Evolutionary conservation across 1,284 basidiomycete species (phyloP).

Genomic region (Leucoagaricus sp.): DNA sequence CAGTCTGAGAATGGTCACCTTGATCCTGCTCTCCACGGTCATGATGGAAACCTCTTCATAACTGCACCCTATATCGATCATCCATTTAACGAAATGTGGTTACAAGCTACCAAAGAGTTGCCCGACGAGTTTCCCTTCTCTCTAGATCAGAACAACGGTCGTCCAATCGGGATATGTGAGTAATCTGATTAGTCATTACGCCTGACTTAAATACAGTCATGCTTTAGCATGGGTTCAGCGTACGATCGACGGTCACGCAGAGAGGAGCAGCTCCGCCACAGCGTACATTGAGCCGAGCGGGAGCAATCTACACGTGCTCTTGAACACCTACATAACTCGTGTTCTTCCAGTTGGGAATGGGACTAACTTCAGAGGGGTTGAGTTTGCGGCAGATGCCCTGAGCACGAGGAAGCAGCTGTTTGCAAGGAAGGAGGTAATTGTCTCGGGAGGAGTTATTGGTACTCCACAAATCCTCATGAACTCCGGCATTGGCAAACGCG

Average conservation of each 20-base stretch:
- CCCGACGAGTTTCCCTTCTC: constrained; percentile 8
- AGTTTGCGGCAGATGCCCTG: constrained; percentile 6
- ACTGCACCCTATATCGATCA: constrained; percentile 21
- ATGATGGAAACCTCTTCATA: constrained; percentile 25
- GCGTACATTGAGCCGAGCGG: constrained; percentile 37
- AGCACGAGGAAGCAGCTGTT: background rate
- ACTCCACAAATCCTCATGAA: constrained; percentile 25
- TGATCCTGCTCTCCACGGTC: constrained; percentile 25
- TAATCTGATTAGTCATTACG: background rate
- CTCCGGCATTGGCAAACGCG: constrained; percentile 25
- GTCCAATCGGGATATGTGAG: constrained; percentile 14
- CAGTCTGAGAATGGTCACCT: constrained; percentile 23
- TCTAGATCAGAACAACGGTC: constrained; percentile 8
- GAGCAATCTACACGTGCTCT: constrained; percentile 40
- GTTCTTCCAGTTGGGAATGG: constrained; percentile 15
- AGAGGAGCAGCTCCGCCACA: constrained; percentile 39
- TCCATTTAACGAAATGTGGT: constrained; percentile 3
- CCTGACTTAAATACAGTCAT: background rate
- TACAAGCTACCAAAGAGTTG: constrained; percentile 1
- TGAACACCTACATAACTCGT: constrained; percentile 28
- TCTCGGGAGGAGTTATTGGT: constrained; percentile 24
- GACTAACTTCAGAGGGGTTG: constrained; percentile 3
- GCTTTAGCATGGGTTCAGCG: constrained; percentile 10
- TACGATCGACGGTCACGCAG: constrained; percentile 28
- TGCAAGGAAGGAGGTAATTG: constrained; percentile 26